Conservation (phyloP, 768 basidiomycete genomes). For the Leccinum disarticulatum region DNA sequence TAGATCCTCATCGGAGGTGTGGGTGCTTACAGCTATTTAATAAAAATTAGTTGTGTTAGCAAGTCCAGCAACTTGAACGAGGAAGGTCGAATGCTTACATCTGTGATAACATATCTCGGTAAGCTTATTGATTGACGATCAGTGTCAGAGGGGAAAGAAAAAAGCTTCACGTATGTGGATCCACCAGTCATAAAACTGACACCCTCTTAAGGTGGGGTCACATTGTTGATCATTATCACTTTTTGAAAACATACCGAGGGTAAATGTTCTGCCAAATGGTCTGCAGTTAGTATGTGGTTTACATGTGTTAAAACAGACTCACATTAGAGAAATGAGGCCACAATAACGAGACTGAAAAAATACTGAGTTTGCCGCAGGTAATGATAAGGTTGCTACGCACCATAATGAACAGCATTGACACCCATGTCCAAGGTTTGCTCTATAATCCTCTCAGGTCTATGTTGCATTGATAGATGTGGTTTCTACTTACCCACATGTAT, state of each 20-base stretch:
- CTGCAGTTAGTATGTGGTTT: not conserved
- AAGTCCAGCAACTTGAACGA: not conserved
- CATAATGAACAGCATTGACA: not conserved
- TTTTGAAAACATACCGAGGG: not conserved
- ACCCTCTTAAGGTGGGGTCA: not conserved
- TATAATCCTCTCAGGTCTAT: not conserved
- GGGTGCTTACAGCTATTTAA: not conserved
- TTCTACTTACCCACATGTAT: not conserved
- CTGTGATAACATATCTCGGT: not conserved
- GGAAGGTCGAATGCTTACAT: not conserved
- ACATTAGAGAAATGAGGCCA: not conserved
- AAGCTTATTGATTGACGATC: not conserved
- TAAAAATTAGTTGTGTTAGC: not conserved
- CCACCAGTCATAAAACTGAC: not conserved
- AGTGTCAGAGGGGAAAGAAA: not conserved
- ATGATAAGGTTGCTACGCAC: not conserved
- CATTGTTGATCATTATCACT: not conserved
- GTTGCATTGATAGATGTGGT: not conserved
- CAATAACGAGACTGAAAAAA: not conserved
- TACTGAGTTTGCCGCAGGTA: not conserved
- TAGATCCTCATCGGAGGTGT: not conserved
- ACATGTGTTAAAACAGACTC: not conserved
- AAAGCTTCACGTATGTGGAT: not conserved
- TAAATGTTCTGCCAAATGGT: not conserved
- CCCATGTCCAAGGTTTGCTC: not conserved